Evolutionary conservation across 257 asterid species (phyloP), one percentile per base, ranked within the genome.

Genomic region (Gentiana straminea): DNA sequence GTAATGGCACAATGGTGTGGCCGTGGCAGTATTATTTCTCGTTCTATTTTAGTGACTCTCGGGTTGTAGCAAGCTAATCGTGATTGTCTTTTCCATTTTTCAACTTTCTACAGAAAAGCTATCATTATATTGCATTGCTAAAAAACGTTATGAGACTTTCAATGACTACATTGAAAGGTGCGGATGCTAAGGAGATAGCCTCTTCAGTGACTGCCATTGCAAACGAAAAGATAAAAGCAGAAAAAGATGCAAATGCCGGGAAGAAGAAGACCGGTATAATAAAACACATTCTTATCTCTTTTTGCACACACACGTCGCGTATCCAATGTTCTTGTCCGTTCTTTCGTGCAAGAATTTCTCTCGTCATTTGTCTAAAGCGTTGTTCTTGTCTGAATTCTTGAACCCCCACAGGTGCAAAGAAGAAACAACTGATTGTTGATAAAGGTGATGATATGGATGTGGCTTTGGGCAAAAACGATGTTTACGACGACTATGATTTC

Each of bases 191-290:
- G 73, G 99, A 93, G 24, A 70, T 93, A 43, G 91, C 94, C 13
- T 88, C 99, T 55, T 80, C 97, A 3, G 69, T 93, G 59, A 77
- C 97, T 55, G 99, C 99, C 58, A 79, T 93, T 48, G 99, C 97
- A 58, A 89, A 89, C 63, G 99, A 93, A 72, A 93, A 93, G 76
- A 83, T 93, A 49, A 93, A 89, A 68, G 94, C 89, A 4, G 99
- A 93, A 73, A 88, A 89, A 66, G 98, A 91, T 64, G 92, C 94
- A 37, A 87, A 75, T 70, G 86, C 94, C 7, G 79, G 88, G 76
- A 92, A 89, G 71, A 92, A 89, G 89, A 93, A 86, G 76, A 65
- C 91, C 51, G 94, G 94, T 64, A 90, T 97, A 88, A 74, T 37
- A 49, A 36, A 33, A 58, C 45, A 8, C 24, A 36, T 51, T 15